A percentile compares a stretch with the other conserved stretches of the same genome.
phyloP scores from a whole-genome alignment of 371 early-diverging fungal species.

The Lichtheimia ornata region DNA sequence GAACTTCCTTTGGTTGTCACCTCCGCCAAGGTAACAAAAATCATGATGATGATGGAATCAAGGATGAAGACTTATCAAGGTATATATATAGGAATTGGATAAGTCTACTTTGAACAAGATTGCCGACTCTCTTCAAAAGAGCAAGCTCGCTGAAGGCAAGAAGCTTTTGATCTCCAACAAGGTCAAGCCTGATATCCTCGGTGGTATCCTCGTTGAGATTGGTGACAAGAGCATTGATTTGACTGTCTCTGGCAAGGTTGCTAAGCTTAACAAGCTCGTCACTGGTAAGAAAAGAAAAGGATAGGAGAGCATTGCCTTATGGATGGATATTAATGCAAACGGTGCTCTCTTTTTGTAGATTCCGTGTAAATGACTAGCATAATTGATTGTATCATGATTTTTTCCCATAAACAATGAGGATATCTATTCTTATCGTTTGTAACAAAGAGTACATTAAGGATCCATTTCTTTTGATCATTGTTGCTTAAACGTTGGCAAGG shows the following conservation, averaged over 20 bases:
- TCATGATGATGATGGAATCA: neutral
- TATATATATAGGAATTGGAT: conserved; percentile 47
- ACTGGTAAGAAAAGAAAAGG: conserved; percentile 45
- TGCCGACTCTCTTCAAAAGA: conserved; percentile 53
- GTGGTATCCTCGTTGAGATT: conserved; percentile 95
- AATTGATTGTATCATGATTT: conserved; percentile 3
- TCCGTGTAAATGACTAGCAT: neutral
- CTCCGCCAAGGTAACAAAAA: conserved; percentile 73
- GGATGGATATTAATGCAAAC: neutral
- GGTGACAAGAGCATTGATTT: conserved; percentile 98
- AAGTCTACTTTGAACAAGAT: conserved; percentile 54
- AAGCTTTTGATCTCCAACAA: conserved; percentile 85
- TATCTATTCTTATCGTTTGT: neutral
- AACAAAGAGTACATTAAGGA: no score
- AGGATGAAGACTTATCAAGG: neutral
- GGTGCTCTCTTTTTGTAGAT: neutral
- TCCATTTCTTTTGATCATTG: no score
- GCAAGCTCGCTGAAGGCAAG: conserved; percentile 51
- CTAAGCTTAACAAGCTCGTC: conserved; percentile 93
- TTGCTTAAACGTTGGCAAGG: no score
- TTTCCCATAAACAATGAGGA: conserved; percentile 3
- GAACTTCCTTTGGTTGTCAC: conserved; percentile 90
- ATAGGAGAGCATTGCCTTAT: neutral
- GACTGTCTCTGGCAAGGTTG: conserved; percentile 91
- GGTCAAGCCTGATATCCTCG: conserved; percentile 92